Conservation (phyloP, 495 filamentous ascomycete species). For the Pseudomonodictys pantanalensis region DNA sequence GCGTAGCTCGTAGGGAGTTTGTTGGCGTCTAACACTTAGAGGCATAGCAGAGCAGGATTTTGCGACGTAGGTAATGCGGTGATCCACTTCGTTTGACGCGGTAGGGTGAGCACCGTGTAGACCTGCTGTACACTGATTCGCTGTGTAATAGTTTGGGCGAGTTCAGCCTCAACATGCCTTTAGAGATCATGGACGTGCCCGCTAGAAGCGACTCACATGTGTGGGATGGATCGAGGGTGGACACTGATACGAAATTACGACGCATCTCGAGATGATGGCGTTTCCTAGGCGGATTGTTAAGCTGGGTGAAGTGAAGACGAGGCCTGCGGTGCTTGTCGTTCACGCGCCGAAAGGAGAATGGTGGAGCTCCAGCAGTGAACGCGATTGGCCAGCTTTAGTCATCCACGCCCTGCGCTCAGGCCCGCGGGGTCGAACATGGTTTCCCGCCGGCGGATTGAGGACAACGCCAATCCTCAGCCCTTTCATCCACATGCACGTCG, state of each 20-base stretch:
- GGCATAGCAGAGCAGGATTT: too few relatives aligned
- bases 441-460: neutral
- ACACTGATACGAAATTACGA: neutral
- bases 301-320: neutral
- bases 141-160: conserved; percentile 17
- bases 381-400: neutral
- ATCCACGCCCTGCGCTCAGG: neutral
- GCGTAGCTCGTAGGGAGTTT: too few relatives aligned
- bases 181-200: conserved; percentile 14
- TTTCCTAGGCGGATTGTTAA: neutral
- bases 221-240: neutral
- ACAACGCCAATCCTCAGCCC: neutral
- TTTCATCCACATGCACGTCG: conserved; percentile 1
- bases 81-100: too few relatives aligned
- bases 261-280: neutral
- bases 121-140: conserved; percentile 31
- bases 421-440: neutral
- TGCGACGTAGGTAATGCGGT: too few relatives aligned
- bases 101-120: too few relatives aligned
- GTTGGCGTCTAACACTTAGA: too few relatives aligned
- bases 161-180: conserved; percentile 29
- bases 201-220: neutral
- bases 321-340: neutral
- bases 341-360: neutral
- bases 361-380: neutral